These are phyloP conservation scores for Coemansia sp. DNA, from an alignment of 192 early-diverging fungal species.

Conservation along the genomic window DNA sequence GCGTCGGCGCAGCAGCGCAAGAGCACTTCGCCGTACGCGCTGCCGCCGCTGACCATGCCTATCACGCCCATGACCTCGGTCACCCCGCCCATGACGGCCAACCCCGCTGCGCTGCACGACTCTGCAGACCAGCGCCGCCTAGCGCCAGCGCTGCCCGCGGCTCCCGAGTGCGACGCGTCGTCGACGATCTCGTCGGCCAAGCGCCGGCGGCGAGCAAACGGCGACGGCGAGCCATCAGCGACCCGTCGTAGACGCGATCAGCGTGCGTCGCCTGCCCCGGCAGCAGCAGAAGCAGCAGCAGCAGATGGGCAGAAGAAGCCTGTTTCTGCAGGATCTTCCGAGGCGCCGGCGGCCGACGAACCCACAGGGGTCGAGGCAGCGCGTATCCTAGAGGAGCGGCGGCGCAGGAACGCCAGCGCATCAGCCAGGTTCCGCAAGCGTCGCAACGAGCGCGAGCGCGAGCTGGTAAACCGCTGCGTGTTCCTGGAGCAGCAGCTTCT, in stretches of 20 bases:
- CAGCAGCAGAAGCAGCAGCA: not conserved
- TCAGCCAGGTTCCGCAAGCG: conserved; percentile 65
- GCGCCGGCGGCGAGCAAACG: conserved; percentile 2
- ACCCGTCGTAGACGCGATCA: not conserved
- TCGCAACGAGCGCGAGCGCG: conserved; percentile 62
- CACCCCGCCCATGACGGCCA: not conserved
- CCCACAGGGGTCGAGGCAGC: conserved; percentile 23
- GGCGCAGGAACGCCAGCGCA: conserved; percentile 62
- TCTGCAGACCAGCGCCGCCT: not conserved
- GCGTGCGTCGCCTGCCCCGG: not conserved
- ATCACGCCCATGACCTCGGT: conserved; percentile 4
- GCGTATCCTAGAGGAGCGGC: conserved; percentile 58
- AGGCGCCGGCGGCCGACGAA: not conserved
- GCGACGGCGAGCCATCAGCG: not conserved
- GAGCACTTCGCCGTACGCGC: not conserved
- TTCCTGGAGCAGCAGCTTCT: conserved; percentile 50
- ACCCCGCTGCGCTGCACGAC: not conserved
- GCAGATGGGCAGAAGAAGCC: not conserved
- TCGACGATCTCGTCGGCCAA: not conserved
- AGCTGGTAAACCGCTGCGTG: conserved; percentile 55
- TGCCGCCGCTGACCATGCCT: conserved; percentile 1
- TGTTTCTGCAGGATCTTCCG: not conserved
- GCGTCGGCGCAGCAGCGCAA: not conserved
- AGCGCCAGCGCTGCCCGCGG: too few species aligned
- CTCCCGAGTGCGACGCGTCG: too few species aligned